Evolutionary conservation across 805 yeast species (phyloP).

Genomic region (Yarrowia osloensis): DNA sequence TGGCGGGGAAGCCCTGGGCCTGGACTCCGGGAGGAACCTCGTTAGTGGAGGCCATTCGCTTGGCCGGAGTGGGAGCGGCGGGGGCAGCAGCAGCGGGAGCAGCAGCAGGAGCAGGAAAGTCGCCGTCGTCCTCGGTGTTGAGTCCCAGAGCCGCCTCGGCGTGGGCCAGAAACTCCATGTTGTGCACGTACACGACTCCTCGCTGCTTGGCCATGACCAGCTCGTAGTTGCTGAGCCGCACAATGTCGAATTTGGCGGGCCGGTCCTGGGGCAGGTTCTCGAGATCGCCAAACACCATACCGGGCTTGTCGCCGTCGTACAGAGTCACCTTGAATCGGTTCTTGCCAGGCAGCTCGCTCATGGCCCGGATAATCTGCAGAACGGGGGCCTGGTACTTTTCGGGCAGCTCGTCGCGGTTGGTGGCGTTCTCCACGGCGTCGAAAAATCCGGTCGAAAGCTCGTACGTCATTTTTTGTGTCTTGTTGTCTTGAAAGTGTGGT

Average conservation of each 20-base stretch:
- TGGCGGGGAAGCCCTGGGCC: slow-evolving; percentile 37
- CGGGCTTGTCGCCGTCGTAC: slow-evolving; percentile 6
- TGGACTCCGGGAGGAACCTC: slow-evolving; percentile 16
- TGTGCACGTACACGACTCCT: slow-evolving; percentile 9
- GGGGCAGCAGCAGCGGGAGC: neutral
- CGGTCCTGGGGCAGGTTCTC: slow-evolving; percentile 6
- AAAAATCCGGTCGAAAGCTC: slow-evolving; percentile 20
- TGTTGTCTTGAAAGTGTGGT: neutral
- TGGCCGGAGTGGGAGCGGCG: neutral
- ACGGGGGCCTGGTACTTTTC: neutral
- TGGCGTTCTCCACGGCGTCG: slow-evolving; percentile 7
- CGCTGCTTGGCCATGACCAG: slow-evolving; percentile 14
- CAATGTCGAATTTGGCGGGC: slow-evolving; percentile 6
- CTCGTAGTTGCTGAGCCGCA: slow-evolving; percentile 1
- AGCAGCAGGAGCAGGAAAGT: neutral
- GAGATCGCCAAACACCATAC: slow-evolving; percentile 25
- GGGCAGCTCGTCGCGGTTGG: neutral
- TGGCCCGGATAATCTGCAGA: slow-evolving; percentile 5
- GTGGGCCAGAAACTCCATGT: slow-evolving; percentile 11
- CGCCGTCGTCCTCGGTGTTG: neutral
- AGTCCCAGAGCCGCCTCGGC: slow-evolving; percentile 20
- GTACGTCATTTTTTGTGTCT: neutral
- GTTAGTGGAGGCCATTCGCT: slow-evolving; percentile 17
- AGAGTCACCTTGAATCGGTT: slow-evolving; percentile 23
- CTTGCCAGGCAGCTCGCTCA: slow-evolving; percentile 15